Base-by-base conservation (phyloP, 345 rosid genomes). In the Dipteronia dyeriana region DNA sequence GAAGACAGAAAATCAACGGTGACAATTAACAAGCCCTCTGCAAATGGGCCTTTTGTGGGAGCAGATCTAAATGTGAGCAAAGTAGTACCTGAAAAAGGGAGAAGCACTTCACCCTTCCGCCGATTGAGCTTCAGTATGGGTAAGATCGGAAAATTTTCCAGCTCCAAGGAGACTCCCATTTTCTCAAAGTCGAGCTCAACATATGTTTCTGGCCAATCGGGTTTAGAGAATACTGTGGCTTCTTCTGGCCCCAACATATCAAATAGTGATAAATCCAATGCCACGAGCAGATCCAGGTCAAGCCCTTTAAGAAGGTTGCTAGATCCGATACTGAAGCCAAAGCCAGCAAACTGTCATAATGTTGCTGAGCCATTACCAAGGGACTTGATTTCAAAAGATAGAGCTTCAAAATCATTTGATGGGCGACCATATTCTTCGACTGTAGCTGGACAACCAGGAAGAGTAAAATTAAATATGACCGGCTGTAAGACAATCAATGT, bases 261-360 rank as follows among this genome's bases (percentile, higher is more conserved):
- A 49, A 51, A 64, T 38, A 34, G 74, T 54, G 86, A 82, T 64
- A 80, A 75, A 73, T 78, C 83, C 68, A 79, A 67, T 76, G 82
- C 80, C 82, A 77, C 83, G 49, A 80, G 82, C 81, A 80, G 88
- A 86, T 83, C 90, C 81, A 85, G 89, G 78, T 88, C 91, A 66
- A 92, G 98, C 84, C 98, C 97, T 79, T 84, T 95, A 76, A 91
- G 96, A 83, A 91, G 97, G 88, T 80, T 93, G 71, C 81, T 95
- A 73, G 92, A 90, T 70, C 96, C 97, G 71, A 68, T 95, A 43
- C 57, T 91, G 87, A 95, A 91, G 85, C 85, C 92, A 17, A 90
- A 85, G 82, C 81, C 83, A 41, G 84, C 81, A 53, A 83, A 78
- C 70, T 74, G 80, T 56, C 83, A 77, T 75, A 76, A 79, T 26